Percentiles rank a stretch among this genome's conserved stretches.
phyloP scores from a whole-genome alignment of 2,329 filamentous ascomycete species.

The Phyllosticta capitalensis region DNA sequence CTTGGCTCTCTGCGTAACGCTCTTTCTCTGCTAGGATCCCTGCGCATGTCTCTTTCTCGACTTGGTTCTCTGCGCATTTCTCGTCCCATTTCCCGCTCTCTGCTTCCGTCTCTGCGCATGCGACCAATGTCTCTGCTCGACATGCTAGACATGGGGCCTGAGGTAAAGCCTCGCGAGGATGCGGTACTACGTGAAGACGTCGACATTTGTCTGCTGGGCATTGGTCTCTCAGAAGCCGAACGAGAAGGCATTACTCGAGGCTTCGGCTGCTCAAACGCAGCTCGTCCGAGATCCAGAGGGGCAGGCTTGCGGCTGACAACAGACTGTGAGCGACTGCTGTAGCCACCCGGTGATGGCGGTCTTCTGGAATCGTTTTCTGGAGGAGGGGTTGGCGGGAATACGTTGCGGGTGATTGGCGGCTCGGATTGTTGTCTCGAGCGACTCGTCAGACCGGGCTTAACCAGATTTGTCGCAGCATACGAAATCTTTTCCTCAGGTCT shows the following conservation, averaged over 20 bases:
- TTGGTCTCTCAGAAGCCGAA: conserved; percentile 36
- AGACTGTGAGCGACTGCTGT: conserved; percentile 35
- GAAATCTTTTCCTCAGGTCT: conserved; percentile 76
- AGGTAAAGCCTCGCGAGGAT: neutral
- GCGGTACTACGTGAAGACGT: conserved; percentile 16
- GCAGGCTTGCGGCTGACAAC: conserved; percentile 39
- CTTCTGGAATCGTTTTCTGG: conserved; percentile 67
- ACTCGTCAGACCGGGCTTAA: conserved; percentile 73
- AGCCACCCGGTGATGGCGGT: conserved; percentile 14
- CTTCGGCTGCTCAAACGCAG: conserved; percentile 36
- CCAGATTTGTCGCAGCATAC: conserved; percentile 84
- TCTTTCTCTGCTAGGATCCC: conserved; percentile 24
- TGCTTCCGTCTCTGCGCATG: conserved; percentile 6
- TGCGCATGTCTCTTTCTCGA: neutral
- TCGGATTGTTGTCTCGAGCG: conserved; percentile 73
- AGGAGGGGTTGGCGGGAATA: conserved; percentile 97
- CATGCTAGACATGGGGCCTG: conserved; percentile 12
- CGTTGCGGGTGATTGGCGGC: conserved; percentile 65
- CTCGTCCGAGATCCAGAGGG: conserved; percentile 39
- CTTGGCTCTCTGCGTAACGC: conserved; percentile 16
- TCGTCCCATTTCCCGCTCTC: conserved; percentile 5
- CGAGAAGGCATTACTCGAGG: conserved; percentile 31
- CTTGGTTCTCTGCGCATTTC: neutral
- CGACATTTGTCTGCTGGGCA: conserved; percentile 27
- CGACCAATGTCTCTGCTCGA: conserved; percentile 12